Evolutionary conservation across 2,329 filamentous ascomycete genomes (phyloP).

Genomic region (Monilinia fructigena): DNA sequence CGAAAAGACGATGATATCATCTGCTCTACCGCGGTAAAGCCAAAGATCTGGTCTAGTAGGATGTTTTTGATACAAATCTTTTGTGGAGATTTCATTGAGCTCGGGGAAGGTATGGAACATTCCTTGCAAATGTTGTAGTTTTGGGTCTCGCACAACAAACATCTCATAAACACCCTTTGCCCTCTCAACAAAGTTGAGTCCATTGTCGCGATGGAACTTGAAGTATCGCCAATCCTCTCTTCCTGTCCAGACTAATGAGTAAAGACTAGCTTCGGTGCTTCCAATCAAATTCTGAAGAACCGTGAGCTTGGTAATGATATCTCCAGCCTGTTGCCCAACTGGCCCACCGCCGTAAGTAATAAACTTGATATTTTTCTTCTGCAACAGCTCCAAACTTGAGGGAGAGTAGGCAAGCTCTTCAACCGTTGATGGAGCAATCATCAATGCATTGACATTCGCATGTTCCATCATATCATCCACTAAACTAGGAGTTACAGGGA

Average conservation of each 20-base stretch:
- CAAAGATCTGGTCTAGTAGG: slow-evolving; percentile 10
- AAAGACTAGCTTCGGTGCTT: slow-evolving; percentile 15
- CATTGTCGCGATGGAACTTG: slow-evolving; percentile 15
- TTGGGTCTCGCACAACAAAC: slow-evolving; percentile 8
- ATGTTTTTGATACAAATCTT: slow-evolving; percentile 14
- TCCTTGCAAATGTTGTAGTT: slow-evolving; percentile 13
- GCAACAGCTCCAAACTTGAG: slow-evolving; percentile 8
- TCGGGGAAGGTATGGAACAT: slow-evolving; percentile 23
- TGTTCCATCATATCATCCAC: slow-evolving; percentile 18
- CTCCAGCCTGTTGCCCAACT: slow-evolving; percentile 17
- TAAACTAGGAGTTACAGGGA: slow-evolving; percentile 14
- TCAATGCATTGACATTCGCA: slow-evolving; percentile 2
- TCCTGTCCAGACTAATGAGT: not conserved
- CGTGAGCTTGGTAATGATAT: slow-evolving; percentile 14
- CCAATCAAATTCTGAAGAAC: slow-evolving; percentile 17
- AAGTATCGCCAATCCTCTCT: slow-evolving; percentile 20
- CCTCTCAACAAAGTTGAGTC: slow-evolving; percentile 2
- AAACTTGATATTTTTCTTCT: slow-evolving; percentile 15
- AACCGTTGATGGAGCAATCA: slow-evolving; percentile 21
- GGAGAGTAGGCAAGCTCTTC: slow-evolving; percentile 17
- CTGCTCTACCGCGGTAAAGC: slow-evolving; percentile 31
- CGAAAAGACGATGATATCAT: slow-evolving; percentile 46
- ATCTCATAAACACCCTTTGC: slow-evolving; percentile 15
- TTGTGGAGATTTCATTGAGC: slow-evolving; percentile 15
- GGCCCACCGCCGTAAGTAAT: slow-evolving; percentile 17